Base-by-base conservation (phyloP, 352 stramenopile species). In the Phytopythium kandeliae region DNA sequence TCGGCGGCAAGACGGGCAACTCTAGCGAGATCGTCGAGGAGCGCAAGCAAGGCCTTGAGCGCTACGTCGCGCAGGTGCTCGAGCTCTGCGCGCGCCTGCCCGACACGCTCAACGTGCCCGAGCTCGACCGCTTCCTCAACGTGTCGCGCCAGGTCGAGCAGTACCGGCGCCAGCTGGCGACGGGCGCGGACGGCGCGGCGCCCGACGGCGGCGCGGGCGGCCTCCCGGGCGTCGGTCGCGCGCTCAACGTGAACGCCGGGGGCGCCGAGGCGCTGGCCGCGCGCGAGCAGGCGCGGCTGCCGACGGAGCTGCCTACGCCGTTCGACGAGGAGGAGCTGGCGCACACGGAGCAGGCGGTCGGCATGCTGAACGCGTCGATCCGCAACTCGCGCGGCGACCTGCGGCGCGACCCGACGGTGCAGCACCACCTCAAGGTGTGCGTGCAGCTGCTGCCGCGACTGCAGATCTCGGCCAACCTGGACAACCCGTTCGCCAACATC, bases 401-500 rank as follows among this genome's bases (percentile, higher is more conserved):
- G 55, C 84, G 84, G 22, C 81, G 81, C 22, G 83, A 95, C 50
- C 67, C 67, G 43, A 69, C 79, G 47, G 84, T 95, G 60, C 84
- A 95, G 68, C 82, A 88, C 65, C 73, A 92, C 57, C 63, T 95
- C 30, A 92, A 92, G 68, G 74, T 92, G 36, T 95, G 84, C 40
- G 84, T 95, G 54, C 81, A 92, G 67, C 57, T 95, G 49, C 61
- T 91, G 61, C 84, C 84, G 35, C 78, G 81, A 4, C 67, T 95
- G 40, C 84, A 95, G 60, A 91, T 92, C 64, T 90, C 81, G 51
- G 84, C 84, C n/a, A 92, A 92, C 63, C 33, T 92, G 67, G 84
- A 95, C 67, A 95, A 95, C 53, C 84, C 84, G 54, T 95, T 95
- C 44, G 84, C 84, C 17, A 92, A 92, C 51, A 74, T 91, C 33